These are phyloP conservation scores for Microascus cirrosus DNA, from an alignment of 2,329 filamentous ascomycete species.

Conservation along the genomic window DNA sequence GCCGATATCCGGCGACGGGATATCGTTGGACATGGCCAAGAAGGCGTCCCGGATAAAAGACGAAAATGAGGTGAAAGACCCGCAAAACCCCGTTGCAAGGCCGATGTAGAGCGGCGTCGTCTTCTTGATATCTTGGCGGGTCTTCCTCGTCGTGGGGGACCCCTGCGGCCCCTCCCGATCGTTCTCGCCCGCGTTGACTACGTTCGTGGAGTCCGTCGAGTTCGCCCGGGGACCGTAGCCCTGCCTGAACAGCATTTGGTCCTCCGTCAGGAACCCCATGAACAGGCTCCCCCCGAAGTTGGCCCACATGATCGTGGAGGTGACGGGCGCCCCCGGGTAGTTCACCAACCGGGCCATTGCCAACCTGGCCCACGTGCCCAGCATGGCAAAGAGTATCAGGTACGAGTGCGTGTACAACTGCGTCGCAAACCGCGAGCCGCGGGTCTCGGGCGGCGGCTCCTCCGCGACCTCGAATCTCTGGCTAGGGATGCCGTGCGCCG, in stretches of 20 bases:
- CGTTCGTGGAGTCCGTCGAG: background rate
- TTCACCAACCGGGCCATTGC: conserved; percentile 69
- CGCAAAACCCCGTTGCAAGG: conserved; percentile 77
- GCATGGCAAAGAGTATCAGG: conserved; percentile 72
- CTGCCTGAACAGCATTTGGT: conserved; percentile 60
- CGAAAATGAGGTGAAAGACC: conserved; percentile 84
- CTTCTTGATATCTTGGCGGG: conserved; percentile 57
- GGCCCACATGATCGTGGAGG: conserved; percentile 72
- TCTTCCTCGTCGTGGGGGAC: background rate
- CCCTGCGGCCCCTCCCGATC: conserved; percentile 8
- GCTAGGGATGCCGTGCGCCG: background rate
- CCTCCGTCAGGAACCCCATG: conserved; percentile 79
- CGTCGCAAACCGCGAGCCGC: background rate
- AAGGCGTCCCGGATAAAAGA: conserved; percentile 74
- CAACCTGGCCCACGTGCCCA: conserved; percentile 74
- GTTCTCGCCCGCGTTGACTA: conserved; percentile 21
- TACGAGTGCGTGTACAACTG: conserved; percentile 67
- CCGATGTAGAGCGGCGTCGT: conserved; percentile 82
- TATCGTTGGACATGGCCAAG: conserved; percentile 65
- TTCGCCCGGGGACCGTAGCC: conserved; percentile 27
- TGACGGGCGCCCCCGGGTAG: conserved; percentile 66
- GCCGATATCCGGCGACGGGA: conserved; percentile 29
- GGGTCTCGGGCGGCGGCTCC: background rate
- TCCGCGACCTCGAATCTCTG: background rate
- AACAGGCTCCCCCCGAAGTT: conserved; percentile 74